Percentiles rank a stretch among this genome's conserved stretches.
These are phyloP conservation scores for Symbiotaphrina buchneri DNA, from an alignment of 495 filamentous ascomycete genomes.

Conservation along the genomic window DNA sequence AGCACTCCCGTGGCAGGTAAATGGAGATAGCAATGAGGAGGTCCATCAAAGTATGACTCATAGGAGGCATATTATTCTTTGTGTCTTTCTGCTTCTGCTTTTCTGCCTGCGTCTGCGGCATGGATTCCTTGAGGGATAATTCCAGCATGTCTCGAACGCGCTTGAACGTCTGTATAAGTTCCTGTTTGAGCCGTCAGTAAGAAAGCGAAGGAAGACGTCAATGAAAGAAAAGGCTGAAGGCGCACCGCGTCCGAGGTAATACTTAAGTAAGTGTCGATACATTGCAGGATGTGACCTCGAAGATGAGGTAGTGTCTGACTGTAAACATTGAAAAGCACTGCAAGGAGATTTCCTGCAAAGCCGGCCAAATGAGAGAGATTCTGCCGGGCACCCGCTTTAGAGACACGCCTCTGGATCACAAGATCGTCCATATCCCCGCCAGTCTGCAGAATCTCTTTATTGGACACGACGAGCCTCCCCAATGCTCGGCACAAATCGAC, in stretches of 20 bases:
- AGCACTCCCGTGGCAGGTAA: constrained; percentile 70
- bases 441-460: constrained; percentile 45
- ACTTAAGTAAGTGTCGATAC: constrained; percentile 83
- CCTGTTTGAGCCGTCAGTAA: constrained; percentile 16
- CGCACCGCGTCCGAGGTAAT: constrained; percentile 47
- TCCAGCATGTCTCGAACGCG: constrained; percentile 72
- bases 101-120: constrained; percentile 21
- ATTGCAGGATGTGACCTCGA: constrained; percentile 69
- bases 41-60: constrained; percentile 86
- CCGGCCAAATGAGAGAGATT: constrained; percentile 57
- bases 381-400: constrained; percentile 46
- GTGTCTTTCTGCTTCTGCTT: constrained; percentile 36
- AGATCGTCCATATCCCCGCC: constrained; percentile 42
- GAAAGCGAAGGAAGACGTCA: constrained; percentile 14
- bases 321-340: constrained; percentile 95
- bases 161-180: constrained; percentile 69
- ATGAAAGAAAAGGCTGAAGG: neutral
- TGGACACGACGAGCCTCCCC: constrained; percentile 74
- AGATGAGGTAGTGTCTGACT: constrained; percentile 85
- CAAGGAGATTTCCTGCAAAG: constrained; percentile 71
- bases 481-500: constrained; percentile 69
- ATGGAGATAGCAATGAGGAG: constrained; percentile 86
- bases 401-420: constrained; percentile 45
- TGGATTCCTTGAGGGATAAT: constrained; percentile 38
- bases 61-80: constrained; percentile 68